phyloP scores from a whole-genome alignment of 2,329 filamentous ascomycete genomes.

The Venturia asperata region DNA sequence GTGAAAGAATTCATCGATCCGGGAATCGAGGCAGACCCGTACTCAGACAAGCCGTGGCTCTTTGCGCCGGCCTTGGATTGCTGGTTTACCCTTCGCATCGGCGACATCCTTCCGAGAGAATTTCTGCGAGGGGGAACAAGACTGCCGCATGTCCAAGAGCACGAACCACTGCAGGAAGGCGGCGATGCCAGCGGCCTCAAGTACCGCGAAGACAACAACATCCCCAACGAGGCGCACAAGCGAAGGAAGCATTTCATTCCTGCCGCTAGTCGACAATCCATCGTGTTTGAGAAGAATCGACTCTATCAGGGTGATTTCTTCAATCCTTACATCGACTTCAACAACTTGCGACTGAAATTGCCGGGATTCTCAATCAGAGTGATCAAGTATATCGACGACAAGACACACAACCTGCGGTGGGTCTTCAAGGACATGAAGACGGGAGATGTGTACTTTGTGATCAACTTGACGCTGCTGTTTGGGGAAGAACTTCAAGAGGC shows the following conservation, averaged over 20 bases:
- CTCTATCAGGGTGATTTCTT: slow-evolving; percentile 68
- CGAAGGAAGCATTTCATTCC: slow-evolving; percentile 57
- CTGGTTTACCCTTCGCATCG: slow-evolving; percentile 11
- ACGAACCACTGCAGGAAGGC: slow-evolving; percentile 5
- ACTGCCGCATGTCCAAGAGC: not conserved
- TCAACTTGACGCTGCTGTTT: slow-evolving; percentile 67
- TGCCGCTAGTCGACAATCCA: slow-evolving; percentile 47
- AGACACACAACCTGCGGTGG: slow-evolving; percentile 72
- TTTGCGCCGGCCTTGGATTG: slow-evolving; percentile 65
- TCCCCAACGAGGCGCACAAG: slow-evolving; percentile 36
- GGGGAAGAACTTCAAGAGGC: slow-evolving; percentile 12
- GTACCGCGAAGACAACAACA: slow-evolving; percentile 33
- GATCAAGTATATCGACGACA: slow-evolving; percentile 16
- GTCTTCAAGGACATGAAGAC: slow-evolving; percentile 76
- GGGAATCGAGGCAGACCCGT: slow-evolving; percentile 80
- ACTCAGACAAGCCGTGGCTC: slow-evolving; percentile 77
- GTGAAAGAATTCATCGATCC: slow-evolving; percentile 91
- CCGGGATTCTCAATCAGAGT: slow-evolving; percentile 11
- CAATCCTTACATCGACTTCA: slow-evolving; percentile 88
- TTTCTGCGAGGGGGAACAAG: not conserved
- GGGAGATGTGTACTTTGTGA: slow-evolving; percentile 67
- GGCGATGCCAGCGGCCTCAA: slow-evolving; percentile 22
- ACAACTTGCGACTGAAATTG: slow-evolving; percentile 26
- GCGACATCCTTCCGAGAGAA: slow-evolving; percentile 1
- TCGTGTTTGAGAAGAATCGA: slow-evolving; percentile 55